Evolutionary conservation across 2,329 filamentous ascomycete species (phyloP).

Genomic region (Monosporascus sp.): DNA sequence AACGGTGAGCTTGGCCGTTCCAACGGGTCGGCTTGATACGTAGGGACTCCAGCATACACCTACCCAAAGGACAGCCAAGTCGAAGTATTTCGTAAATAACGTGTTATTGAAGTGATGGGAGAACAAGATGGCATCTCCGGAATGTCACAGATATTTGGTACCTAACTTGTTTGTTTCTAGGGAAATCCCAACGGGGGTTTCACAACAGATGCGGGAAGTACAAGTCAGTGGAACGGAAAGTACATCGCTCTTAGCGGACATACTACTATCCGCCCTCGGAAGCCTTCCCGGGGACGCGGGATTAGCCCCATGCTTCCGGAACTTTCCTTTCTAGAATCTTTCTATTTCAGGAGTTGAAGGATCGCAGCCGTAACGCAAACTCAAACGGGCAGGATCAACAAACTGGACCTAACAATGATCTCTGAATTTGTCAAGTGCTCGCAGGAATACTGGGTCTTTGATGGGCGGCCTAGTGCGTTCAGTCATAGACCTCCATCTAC

Average conservation of each 20-base stretch:
- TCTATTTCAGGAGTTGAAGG: background rate
- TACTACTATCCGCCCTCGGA: background rate
- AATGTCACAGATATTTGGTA: constrained; percentile 8
- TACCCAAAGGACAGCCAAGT: background rate
- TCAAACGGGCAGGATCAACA: too few species aligned
- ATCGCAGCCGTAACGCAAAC: background rate
- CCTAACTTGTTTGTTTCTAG: constrained; percentile 15
- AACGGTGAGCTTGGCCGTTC: background rate
- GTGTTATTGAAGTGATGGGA: background rate
- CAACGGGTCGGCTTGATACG: background rate
- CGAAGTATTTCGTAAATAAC: background rate
- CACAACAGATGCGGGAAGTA: constrained; percentile 13
- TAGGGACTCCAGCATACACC: background rate
- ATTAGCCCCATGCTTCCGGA: background rate
- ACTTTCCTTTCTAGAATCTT: background rate
- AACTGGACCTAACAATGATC: background rate
- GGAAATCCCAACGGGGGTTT: constrained; percentile 15
- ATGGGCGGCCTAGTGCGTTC: constrained; percentile 11
- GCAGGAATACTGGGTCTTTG: constrained; percentile 9
- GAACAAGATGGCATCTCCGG: background rate
- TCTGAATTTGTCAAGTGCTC: background rate
- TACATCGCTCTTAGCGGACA: constrained; percentile 10
- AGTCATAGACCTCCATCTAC: constrained; percentile 14
- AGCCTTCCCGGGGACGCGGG: constrained; percentile 12
- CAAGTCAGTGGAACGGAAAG: constrained; percentile 19